These are phyloP conservation scores for Mallotus japonicus DNA, from an alignment of 441 rosid genomes.

Conservation along the genomic window DNA sequence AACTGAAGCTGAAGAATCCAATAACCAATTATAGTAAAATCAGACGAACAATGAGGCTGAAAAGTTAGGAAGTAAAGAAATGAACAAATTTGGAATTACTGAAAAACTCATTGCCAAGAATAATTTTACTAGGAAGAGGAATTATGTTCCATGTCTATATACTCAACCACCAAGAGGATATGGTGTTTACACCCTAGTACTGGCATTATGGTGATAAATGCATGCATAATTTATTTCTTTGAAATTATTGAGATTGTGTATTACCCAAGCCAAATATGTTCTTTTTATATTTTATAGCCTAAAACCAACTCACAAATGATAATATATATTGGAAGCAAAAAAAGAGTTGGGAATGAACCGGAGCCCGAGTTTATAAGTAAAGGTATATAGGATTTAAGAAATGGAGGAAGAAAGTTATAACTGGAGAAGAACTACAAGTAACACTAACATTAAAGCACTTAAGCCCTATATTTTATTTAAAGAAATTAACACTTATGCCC, in stretches of 20 bases:
- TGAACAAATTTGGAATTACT: too few relatives aligned
- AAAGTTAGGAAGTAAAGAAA: neutral
- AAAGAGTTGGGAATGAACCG: neutral
- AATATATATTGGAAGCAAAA: neutral
- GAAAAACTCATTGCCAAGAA: too few relatives aligned
- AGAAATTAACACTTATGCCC: too few relatives aligned
- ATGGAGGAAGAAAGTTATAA: neutral
- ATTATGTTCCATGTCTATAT: neutral
- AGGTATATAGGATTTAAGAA: neutral
- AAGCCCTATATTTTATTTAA: too few relatives aligned
- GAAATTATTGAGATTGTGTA: neutral
- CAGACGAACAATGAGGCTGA: too few relatives aligned
- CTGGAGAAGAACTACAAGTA: too few relatives aligned
- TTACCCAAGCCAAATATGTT: neutral
- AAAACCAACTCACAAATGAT: neutral
- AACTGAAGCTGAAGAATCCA: too few relatives aligned
- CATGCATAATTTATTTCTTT: too few relatives aligned
- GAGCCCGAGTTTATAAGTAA: neutral
- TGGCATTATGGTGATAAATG: neutral
- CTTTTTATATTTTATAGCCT: neutral
- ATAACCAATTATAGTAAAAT: too few relatives aligned
- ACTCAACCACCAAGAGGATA: neutral
- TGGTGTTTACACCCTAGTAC: neutral
- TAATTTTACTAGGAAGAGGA: too few relatives aligned
- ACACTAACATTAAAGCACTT: too few relatives aligned